Evolutionary conservation across 345 rosid genomes (phyloP).

Genomic region (Syzygium jambos): DNA sequence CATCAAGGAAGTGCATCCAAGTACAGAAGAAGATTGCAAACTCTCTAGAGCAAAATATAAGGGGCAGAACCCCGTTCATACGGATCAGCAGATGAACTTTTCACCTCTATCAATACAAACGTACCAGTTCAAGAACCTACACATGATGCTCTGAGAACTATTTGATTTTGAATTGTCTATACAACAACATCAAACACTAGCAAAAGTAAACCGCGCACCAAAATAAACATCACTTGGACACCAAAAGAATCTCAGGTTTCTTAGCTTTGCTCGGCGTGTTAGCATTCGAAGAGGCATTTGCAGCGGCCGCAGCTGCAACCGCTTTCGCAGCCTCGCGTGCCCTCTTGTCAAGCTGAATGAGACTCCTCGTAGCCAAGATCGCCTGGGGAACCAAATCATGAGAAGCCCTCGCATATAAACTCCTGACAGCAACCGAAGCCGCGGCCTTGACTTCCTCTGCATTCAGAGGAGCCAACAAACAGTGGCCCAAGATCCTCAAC

Average conservation of each 20-base stretch:
- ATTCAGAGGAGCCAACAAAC: conserved; percentile 76
- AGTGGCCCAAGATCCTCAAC: conserved; percentile 74
- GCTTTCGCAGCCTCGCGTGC: conserved; percentile 41
- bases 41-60: not conserved
- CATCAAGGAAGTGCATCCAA: not conserved
- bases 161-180: not conserved
- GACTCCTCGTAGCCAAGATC: conserved; percentile 71
- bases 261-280: conserved; percentile 80
- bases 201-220: conserved; percentile 11
- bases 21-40: not conserved
- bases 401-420: conserved; percentile 84
- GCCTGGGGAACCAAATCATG: conserved; percentile 94
- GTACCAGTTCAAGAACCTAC: not conserved
- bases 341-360: conserved; percentile 77
- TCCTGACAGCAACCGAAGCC: conserved; percentile 66
- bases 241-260: conserved; percentile 82
- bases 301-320: conserved; percentile 13
- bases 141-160: not conserved
- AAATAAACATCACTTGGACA: conserved; percentile 55
- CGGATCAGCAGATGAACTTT: not conserved
- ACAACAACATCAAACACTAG: conserved; percentile 10
- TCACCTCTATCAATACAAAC: not conserved
- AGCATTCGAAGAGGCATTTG: conserved; percentile 46
- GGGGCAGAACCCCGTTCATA: not conserved
- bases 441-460: conserved; percentile 64